phyloP scores from a whole-genome alignment of 108 stramenopile species.

The Nitzschia inconspicua region DNA sequence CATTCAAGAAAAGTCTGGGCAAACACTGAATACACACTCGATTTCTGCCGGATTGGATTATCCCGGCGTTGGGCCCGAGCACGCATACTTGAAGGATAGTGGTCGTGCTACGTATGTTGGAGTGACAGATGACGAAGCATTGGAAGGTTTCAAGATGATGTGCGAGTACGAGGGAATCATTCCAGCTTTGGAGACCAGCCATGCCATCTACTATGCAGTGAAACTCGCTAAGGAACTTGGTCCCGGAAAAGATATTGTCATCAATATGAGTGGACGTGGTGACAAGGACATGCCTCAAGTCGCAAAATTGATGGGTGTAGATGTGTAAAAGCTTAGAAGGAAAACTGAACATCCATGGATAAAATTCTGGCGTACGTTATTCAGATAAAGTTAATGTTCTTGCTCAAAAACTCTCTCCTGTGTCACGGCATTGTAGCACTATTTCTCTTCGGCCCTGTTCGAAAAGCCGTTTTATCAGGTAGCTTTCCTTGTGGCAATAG shows the following conservation, averaged over 20 bases:
- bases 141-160: slow-evolving; percentile 90
- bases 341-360: too few species aligned
- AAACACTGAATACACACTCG: slow-evolving; percentile 90
- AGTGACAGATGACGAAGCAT: slow-evolving; percentile 89
- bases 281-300: slow-evolving; percentile 98
- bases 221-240: slow-evolving; percentile 87
- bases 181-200: slow-evolving; percentile 92
- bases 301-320: slow-evolving; percentile 91
- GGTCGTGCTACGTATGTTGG: slow-evolving; percentile 89
- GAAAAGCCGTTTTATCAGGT: too few species aligned
- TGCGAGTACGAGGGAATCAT: slow-evolving; percentile 94
- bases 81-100: slow-evolving; percentile 88
- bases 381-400: too few species aligned
- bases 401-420: too few species aligned
- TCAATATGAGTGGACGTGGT: slow-evolving; percentile 95
- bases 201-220: slow-evolving; percentile 90
- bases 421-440: too few species aligned
- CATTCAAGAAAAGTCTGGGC: slow-evolving; percentile 87
- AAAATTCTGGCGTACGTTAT: too few species aligned
- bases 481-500: not conserved
- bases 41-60: slow-evolving; percentile 96
- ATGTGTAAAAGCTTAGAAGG: slow-evolving; percentile 52
- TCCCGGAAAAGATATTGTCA: slow-evolving; percentile 86
- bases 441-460: too few species aligned
- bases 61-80: slow-evolving; percentile 97